phyloP scores from a whole-genome alignment of 1,284 basidiomycete species.

The Farysia itapuensis region DNA sequence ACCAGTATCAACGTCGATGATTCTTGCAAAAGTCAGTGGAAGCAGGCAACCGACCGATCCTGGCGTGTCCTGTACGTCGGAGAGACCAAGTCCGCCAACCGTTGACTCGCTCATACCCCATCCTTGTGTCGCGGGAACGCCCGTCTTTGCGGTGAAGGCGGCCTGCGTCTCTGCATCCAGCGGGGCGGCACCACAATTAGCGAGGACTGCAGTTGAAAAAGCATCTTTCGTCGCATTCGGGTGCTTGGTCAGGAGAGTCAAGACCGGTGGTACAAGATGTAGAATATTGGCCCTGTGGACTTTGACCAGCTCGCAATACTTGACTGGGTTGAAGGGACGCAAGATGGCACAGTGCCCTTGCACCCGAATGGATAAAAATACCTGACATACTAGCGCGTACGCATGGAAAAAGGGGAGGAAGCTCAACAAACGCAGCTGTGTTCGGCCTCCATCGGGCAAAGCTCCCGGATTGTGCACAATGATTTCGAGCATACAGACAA shows the following conservation, averaged over 20 bases:
- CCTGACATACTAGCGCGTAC: conserved; percentile 11
- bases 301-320: conserved; percentile 12
- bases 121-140: conserved; percentile 17
- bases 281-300: conserved; percentile 16
- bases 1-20: conserved; percentile 26
- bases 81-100: conserved; percentile 22
- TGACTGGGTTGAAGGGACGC: conserved; percentile 21
- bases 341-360: conserved; percentile 7
- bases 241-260: conserved; percentile 15
- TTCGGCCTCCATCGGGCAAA: conserved; percentile 1
- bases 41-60: conserved; percentile 30
- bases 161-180: conserved; percentile 19
- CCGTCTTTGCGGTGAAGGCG: conserved; percentile 17
- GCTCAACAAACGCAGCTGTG: conserved; percentile 10
- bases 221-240: conserved; percentile 7
- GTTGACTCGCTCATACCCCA: conserved; percentile 44
- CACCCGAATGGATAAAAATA: conserved; percentile 9
- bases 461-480: conserved; percentile 4
- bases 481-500: conserved; percentile 32
- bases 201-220: conserved; percentile 6
- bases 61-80: conserved; percentile 4
- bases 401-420: conserved; percentile 40
- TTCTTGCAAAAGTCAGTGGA: conserved; percentile 17
- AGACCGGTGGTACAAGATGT: conserved; percentile 20
- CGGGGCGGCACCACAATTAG: conserved; percentile 26